A percentile compares a stretch with the other conserved stretches of the same genome.
Conservation (phyloP, 768 basidiomycete genomes). For the Podaxis pistillaris region DNA sequence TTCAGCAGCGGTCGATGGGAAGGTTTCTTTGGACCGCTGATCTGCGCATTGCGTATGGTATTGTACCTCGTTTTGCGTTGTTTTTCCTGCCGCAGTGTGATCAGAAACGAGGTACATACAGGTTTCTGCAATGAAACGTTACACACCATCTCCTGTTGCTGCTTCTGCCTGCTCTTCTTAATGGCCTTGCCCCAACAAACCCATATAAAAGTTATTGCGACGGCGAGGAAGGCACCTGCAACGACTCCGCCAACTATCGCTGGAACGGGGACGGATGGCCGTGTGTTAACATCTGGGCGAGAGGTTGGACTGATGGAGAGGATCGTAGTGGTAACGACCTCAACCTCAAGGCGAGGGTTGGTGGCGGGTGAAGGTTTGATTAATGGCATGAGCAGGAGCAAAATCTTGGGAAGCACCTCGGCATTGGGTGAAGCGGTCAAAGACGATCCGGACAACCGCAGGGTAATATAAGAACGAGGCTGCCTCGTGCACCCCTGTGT, state of each 20-base stretch:
- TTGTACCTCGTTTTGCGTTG: constrained; percentile 33
- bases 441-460: neutral
- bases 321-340: constrained; percentile 18
- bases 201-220: constrained; percentile 43
- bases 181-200: constrained; percentile 44
- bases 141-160: constrained; percentile 26
- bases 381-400: constrained; percentile 12
- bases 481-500: constrained; percentile 13
- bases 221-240: constrained; percentile 46
- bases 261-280: constrained; percentile 37
- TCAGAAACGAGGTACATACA: neutral
- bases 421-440: neutral
- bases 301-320: constrained; percentile 7
- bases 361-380: constrained; percentile 8
- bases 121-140: neutral
- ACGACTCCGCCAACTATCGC: constrained; percentile 50
- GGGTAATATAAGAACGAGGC: constrained; percentile 6
- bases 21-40: constrained; percentile 22
- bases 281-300: neutral
- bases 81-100: constrained; percentile 22
- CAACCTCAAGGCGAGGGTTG: neutral
- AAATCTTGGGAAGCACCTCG: constrained; percentile 12
- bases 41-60: constrained; percentile 38
- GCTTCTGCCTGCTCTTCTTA: constrained; percentile 32
- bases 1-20: constrained; percentile 29